A percentile compares a stretch with the other conserved stretches of the same genome.
phyloP scores from a whole-genome alignment of 805 yeast species.

The Blastobotrys peoriensis region DNA sequence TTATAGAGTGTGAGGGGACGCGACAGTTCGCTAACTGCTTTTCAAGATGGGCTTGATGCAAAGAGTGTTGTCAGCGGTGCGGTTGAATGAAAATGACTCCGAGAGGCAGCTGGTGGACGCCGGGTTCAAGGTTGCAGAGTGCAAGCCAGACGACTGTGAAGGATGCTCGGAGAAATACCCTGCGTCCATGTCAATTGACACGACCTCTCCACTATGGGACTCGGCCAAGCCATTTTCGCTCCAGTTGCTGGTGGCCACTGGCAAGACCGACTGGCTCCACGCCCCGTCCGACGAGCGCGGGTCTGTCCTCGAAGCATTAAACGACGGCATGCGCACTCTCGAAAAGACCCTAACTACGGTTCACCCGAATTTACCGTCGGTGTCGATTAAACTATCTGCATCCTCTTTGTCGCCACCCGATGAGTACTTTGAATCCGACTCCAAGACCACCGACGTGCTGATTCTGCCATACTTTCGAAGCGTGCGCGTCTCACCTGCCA shows the following conservation, averaged over 20 bases:
- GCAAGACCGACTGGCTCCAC: constrained; percentile 77
- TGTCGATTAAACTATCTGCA: constrained; percentile 45
- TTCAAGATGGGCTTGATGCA: not conserved
- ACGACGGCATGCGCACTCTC: constrained; percentile 15
- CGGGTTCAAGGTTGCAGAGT: constrained; percentile 40
- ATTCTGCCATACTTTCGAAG: constrained; percentile 71
- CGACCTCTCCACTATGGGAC: constrained; percentile 51
- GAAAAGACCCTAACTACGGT: constrained; percentile 2
- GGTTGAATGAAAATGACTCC: not conserved
- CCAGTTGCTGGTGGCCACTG: constrained; percentile 79
- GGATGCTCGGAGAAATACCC: constrained; percentile 53
- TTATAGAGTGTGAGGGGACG: too few species aligned
- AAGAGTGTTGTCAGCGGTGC: not conserved
- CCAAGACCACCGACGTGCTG: constrained; percentile 44
- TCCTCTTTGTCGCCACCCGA: constrained; percentile 44
- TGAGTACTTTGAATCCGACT: constrained; percentile 40
- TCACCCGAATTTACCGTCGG: constrained; percentile 18
- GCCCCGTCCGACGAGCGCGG: constrained; percentile 51
- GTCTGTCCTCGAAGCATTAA: constrained; percentile 43
- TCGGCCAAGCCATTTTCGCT: constrained; percentile 62
- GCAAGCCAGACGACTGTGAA: constrained; percentile 46
- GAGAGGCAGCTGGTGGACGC: not conserved
- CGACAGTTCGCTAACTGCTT: too few species aligned
- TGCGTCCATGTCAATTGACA: constrained; percentile 40
- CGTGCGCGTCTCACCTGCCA: constrained; percentile 45